Conservation (phyloP, 176 grass and related monocot genomes). For the Triticum timopheevii region DNA sequence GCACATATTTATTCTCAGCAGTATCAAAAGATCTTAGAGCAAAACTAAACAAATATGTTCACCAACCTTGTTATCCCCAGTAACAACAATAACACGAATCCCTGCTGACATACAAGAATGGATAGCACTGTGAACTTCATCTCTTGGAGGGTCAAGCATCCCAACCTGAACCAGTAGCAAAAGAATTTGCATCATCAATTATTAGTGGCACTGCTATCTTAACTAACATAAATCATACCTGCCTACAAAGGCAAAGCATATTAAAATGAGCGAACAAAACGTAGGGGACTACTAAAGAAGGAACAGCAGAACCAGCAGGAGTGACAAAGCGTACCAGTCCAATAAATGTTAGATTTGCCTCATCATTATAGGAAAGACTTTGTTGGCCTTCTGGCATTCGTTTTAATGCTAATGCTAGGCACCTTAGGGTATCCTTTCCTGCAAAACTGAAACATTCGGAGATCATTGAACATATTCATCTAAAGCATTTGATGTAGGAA, state of each 20-base stretch:
- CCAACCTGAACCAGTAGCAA: conserved; percentile 64
- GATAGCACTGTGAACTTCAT: conserved; percentile 89
- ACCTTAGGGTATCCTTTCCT: conserved; percentile 86
- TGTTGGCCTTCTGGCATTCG: conserved; percentile 85
- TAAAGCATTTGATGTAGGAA: background rate
- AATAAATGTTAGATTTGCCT: conserved; percentile 94
- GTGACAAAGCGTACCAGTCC: conserved; percentile 71
- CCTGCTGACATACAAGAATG: conserved; percentile 92
- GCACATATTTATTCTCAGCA: conserved; percentile 36
- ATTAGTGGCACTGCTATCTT: conserved; percentile 17
- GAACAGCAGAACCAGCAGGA: conserved; percentile 5
- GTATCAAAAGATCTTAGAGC: background rate
- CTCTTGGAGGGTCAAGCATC: conserved; percentile 97
- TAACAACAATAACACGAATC: conserved; percentile 99
- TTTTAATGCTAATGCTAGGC: conserved; percentile 94
- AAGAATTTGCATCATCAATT: conserved; percentile 27
- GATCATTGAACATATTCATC: conserved; percentile 36
- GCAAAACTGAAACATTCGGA: conserved; percentile 74
- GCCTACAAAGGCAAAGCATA: conserved; percentile 1
- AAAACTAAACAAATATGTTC: conserved; percentile 19
- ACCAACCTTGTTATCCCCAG: conserved; percentile 96
- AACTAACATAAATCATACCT: conserved; percentile 26
- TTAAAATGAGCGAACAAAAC: background rate
- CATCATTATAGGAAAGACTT: conserved; percentile 77
- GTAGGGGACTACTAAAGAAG: background rate